These are phyloP conservation scores for Monilinia vaccinii-corymbosi DNA, from an alignment of 2,329 filamentous ascomycete genomes.

Conservation along the genomic window DNA sequence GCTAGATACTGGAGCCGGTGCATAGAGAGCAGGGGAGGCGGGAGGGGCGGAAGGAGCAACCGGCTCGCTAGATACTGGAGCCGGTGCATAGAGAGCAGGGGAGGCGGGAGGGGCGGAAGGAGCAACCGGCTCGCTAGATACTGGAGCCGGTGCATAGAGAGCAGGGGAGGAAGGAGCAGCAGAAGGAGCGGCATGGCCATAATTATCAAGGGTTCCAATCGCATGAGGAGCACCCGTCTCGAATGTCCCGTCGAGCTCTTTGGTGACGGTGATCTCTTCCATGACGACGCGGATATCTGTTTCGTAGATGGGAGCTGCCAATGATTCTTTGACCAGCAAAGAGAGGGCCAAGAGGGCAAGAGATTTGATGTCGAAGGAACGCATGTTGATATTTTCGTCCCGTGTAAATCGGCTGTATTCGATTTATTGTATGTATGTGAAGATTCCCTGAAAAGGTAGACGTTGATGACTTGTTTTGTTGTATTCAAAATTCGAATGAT, in stretches of 20 bases:
- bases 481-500: constrained; percentile 5
- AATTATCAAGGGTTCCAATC: constrained; percentile 16
- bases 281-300: constrained; percentile 20
- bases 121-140: neutral
- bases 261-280: constrained; percentile 21
- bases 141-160: constrained; percentile 3
- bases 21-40: constrained; percentile 10
- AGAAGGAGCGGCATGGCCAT: neutral
- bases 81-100: too few species aligned
- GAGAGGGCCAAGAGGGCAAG: constrained; percentile 24
- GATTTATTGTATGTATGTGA: neutral
- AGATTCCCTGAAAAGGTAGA: neutral
- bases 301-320: constrained; percentile 18
- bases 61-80: neutral
- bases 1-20: neutral
- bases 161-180: neutral
- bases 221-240: constrained; percentile 16
- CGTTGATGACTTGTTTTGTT: neutral
- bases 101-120: too few species aligned
- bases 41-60: neutral
- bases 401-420: neutral
- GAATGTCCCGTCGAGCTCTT: constrained; percentile 16
- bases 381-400: constrained; percentile 18
- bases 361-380: constrained; percentile 20
- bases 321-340: constrained; percentile 27